A percentile compares a stretch with the other conserved stretches of the same genome.
Conservation (phyloP, 768 basidiomycete species). For the Amylocystis lapponica region DNA sequence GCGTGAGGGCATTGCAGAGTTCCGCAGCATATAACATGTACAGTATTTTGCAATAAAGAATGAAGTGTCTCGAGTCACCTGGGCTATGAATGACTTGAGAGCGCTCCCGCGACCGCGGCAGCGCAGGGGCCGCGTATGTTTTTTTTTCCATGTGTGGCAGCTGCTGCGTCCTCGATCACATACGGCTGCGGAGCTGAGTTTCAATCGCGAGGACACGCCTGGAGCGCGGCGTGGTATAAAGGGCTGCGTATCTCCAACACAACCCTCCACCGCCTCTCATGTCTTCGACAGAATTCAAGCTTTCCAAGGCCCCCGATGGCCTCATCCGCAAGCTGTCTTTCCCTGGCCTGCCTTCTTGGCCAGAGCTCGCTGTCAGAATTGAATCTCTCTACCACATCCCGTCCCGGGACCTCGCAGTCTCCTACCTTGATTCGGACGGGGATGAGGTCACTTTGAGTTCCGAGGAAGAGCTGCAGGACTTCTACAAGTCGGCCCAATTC, state of each 20-base stretch:
- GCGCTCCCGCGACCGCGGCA: neutral
- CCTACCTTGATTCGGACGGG: constrained; percentile 66
- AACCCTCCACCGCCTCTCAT: constrained; percentile 27
- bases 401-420: constrained; percentile 52
- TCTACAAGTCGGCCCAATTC: constrained; percentile 36
- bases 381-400: constrained; percentile 52
- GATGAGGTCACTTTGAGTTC: constrained; percentile 77
- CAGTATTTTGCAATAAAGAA: neutral
- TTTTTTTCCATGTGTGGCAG: neutral
- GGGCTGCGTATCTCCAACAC: neutral
- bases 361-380: constrained; percentile 49
- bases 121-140: neutral
- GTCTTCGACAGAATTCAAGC: constrained; percentile 57
- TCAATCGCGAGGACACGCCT: no score
- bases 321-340: constrained; percentile 60
- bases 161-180: constrained; percentile 8
- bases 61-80: neutral
- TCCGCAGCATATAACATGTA: neutral
- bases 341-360: constrained; percentile 47
- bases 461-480: constrained; percentile 73
- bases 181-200: constrained; percentile 18
- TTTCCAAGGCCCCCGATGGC: constrained; percentile 45
- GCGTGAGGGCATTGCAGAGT: constrained; percentile 36
- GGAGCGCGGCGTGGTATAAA: no score
- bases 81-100: neutral